Evolutionary conservation across 352 stramenopile genomes (phyloP).

Genomic region (Pythium grandisporangium): DNA sequence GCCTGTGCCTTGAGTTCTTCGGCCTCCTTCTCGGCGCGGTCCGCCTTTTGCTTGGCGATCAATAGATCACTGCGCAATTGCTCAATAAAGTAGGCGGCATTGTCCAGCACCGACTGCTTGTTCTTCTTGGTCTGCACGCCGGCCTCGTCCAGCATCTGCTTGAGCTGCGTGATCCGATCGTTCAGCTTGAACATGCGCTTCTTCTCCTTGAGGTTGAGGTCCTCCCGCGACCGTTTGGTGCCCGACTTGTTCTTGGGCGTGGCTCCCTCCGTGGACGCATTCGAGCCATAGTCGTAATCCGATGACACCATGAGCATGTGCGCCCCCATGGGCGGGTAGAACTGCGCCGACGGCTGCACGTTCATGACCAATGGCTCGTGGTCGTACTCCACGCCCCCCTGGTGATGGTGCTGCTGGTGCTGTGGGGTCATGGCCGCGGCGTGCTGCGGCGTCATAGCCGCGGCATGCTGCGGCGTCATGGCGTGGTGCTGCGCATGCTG

Average conservation of each 20-base stretch:
- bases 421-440: constrained; percentile 26
- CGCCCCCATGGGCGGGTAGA: constrained; percentile 32
- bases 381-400: constrained; percentile 38
- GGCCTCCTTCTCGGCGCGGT: constrained; percentile 4
- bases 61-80: constrained; percentile 10
- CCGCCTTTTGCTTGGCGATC: constrained; percentile 16
- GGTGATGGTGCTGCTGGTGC: constrained; percentile 19
- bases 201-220: constrained; percentile 76
- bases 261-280: constrained; percentile 15
- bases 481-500: constrained; percentile 12
- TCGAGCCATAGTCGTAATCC: constrained; percentile 37
- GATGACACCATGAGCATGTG: constrained; percentile 53
- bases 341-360: constrained; percentile 23
- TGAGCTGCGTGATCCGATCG: constrained; percentile 48
- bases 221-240: constrained; percentile 47
- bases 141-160: constrained; percentile 8
- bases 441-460: constrained; percentile 29
- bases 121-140: constrained; percentile 18
- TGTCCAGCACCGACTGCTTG: constrained; percentile 20
- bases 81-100: constrained; percentile 11
- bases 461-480: constrained; percentile 29
- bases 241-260: constrained; percentile 20
- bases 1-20: constrained; percentile 48
- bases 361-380: constrained; percentile 58
- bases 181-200: constrained; percentile 83